A percentile compares a stretch with the other conserved stretches of the same genome.
phyloP scores from a whole-genome alignment of 352 stramenopile genomes.

The Globisporangium uncinulatum region DNA sequence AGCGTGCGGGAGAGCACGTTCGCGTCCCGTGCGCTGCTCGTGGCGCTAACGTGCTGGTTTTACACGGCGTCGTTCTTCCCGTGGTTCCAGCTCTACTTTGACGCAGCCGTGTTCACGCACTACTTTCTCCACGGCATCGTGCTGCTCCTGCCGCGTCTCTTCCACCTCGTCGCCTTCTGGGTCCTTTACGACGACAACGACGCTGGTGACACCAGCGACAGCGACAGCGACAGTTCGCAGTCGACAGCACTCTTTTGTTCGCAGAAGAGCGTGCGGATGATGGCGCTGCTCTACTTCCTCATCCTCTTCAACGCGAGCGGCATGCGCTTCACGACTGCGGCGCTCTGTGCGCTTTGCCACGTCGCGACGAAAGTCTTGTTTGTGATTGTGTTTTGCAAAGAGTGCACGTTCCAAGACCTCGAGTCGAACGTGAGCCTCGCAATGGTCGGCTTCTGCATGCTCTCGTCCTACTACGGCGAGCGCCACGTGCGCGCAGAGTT shows the following conservation, averaged over 20 bases:
- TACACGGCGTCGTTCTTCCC: conserved; percentile 31
- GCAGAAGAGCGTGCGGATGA: conserved; percentile 48
- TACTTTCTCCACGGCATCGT: conserved; percentile 49
- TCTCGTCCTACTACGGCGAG: conserved; percentile 63
- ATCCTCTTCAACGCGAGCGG: conserved; percentile 57
- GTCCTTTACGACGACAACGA: conserved; percentile 16
- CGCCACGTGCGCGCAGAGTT: conserved; percentile 61
- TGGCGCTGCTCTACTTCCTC: conserved; percentile 50
- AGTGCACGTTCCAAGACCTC: conserved; percentile 41
- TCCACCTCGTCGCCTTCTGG: conserved; percentile 30
- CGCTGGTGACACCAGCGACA: conserved; percentile 3
- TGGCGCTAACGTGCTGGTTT: conserved; percentile 37
- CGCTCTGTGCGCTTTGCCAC: conserved; percentile 38
- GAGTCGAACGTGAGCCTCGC: conserved; percentile 44
- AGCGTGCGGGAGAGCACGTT: conserved; percentile 27
- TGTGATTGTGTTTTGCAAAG: conserved; percentile 41
- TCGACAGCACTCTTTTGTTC: conserved; percentile 39
- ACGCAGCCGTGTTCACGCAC: conserved; percentile 38
- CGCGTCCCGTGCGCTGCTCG: conserved; percentile 28
- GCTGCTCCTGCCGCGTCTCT: conserved; percentile 38
- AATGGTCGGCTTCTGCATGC: conserved; percentile 60
- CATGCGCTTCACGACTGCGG: conserved; percentile 63
- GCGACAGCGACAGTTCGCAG: neutral
- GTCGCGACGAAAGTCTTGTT: conserved; percentile 42
- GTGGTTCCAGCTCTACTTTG: conserved; percentile 45